Evolutionary conservation across 78 protist genomes (phyloP), one percentile per base, ranked within the genome.

Genomic region (Dictyostelium capitatum): DNA sequence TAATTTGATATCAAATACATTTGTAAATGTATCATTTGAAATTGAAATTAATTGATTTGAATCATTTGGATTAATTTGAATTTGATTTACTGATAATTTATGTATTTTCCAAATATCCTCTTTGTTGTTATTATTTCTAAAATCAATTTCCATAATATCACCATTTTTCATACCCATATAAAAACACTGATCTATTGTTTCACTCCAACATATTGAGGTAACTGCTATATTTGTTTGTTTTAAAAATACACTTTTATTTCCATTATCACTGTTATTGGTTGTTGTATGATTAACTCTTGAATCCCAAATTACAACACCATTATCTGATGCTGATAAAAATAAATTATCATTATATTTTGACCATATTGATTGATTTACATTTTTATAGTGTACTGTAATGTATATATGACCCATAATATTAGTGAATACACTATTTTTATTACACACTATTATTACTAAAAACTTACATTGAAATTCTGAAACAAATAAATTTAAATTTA

Each of bases 301-400:
- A 32, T 67, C 75, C 75, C 75, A 67, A 32, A 67, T 32, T 6
- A 67, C 75, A 67, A 67, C 7, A 15, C 75, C 75, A 67, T 67
- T 67, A 67, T 67, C 75, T 67, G 75, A 67, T 17, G 11, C 75
- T 32, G 75, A 67, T 67, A 67, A 67, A 67, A 67, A 67, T 67
- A 67, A 6, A 67, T 28, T 15, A 15, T 67, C 47, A 32, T 25
- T 32, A 32, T 15, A 32, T 67, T 67, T 41, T 67, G 75, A 67
- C 75, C 75, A 67, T 25, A 67, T 32, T 6, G 75, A 28, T 32
- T 32, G 41, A 67, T 67, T 67, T 15, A 67, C 46, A 14, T 67
- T 67, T 67, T 67, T 67, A 67, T 67, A 67, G 30, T 67, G 75
- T 32, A 67, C 75, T 67, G 30, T 15, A 28, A 37, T 37, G 2